phyloP scores from a whole-genome alignment of 75 land plant genomes.

The Cunninghamia lanceolata region DNA sequence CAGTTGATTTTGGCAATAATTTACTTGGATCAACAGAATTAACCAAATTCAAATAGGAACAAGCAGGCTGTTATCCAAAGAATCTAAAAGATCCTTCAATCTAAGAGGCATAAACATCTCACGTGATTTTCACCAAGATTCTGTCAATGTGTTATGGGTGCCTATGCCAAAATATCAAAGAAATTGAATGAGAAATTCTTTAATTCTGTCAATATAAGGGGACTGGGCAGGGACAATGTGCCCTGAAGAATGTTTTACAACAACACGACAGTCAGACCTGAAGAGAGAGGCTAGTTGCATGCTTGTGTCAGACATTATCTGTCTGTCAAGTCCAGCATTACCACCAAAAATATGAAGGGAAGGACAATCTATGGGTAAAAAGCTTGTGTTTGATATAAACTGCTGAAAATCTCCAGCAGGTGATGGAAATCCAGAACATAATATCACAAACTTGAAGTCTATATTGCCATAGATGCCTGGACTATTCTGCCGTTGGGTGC shows the following conservation, averaged over 20 bases:
- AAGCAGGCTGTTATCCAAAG: not conserved
- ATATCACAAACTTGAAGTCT: conserved; percentile 64
- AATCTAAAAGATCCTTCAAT: not conserved
- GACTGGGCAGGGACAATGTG: conserved; percentile 76
- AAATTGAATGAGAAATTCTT: conserved; percentile 50
- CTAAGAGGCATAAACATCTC: not conserved
- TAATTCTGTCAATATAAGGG: conserved; percentile 57
- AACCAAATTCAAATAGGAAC: not conserved
- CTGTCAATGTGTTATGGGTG: not conserved
- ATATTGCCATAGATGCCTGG: conserved; percentile 9
- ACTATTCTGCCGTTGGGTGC: conserved; percentile 16
- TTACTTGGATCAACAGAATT: not conserved
- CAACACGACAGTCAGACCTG: conserved; percentile 34
- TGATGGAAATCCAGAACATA: conserved; percentile 83
- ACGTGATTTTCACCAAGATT: not conserved
- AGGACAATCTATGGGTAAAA: conserved; percentile 46
- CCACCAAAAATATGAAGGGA: conserved; percentile 86
- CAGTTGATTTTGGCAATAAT: no score
- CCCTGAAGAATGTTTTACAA: conserved; percentile 72
- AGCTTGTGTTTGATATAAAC: conserved; percentile 12
- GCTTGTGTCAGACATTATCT: conserved; percentile 54
- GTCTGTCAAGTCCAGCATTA: conserved; percentile 57
- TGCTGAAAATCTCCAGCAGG: conserved; percentile 16
- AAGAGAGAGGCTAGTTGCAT: conserved; percentile 51
- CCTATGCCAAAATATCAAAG: conserved; percentile 14